Conservation (phyloP, 345 rosid species). For the Camelina hispida region DNA sequence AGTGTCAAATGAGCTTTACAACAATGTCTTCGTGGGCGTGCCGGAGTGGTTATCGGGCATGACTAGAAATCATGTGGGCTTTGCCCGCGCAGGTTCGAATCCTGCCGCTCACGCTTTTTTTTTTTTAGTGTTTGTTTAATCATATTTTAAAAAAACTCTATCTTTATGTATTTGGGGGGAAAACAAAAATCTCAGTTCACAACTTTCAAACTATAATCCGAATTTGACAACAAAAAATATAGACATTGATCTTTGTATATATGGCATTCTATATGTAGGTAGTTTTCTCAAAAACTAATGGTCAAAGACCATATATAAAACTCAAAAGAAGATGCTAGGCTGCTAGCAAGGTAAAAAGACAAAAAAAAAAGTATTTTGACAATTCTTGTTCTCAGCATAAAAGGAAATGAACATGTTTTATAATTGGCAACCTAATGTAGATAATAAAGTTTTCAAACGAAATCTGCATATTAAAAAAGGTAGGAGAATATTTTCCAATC, state of each 20-base stretch:
- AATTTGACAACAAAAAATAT: neutral
- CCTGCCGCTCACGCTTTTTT: conserved; percentile 52
- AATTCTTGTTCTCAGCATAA: conserved; percentile 13
- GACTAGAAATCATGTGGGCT: conserved; percentile 96
- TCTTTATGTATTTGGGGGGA: neutral
- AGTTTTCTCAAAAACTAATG: neutral
- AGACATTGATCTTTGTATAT: neutral
- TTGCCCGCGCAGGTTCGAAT: conserved; percentile 90
- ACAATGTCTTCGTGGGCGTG: conserved; percentile 27
- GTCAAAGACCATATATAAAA: conserved; percentile 5
- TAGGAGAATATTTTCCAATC: conserved; percentile 34
- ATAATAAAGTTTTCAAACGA: conserved; percentile 14
- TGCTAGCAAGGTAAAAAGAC: conserved; percentile 2
- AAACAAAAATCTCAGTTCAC: neutral
- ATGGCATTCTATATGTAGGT: neutral
- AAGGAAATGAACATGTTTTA: conserved; percentile 27
- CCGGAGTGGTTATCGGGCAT: conserved; percentile 69
- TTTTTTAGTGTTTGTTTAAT: neutral
- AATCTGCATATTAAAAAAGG: conserved; percentile 18
- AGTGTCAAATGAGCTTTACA: neutral
- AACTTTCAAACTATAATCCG: neutral
- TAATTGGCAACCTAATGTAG: conserved; percentile 21
- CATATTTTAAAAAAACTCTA: neutral
- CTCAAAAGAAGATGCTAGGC: conserved; percentile 14
- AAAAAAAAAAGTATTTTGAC: neutral